phyloP scores from a whole-genome alignment of 2,329 filamentous ascomycete genomes.

The Monilinia fructigena region DNA sequence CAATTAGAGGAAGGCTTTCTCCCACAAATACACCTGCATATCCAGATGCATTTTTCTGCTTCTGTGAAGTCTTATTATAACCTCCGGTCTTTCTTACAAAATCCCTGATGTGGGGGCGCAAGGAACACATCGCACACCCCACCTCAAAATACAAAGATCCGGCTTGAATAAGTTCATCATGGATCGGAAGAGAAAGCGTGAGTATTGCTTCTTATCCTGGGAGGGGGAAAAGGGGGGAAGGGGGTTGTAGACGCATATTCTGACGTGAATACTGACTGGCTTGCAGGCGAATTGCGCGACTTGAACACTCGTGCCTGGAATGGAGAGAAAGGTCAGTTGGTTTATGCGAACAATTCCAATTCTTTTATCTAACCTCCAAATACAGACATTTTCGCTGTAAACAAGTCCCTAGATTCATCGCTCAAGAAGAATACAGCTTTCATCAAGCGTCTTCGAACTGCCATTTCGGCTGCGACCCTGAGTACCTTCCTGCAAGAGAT shows the following conservation, averaged over 20 bases:
- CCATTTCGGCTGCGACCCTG: constrained; percentile 75
- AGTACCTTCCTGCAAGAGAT: constrained; percentile 88
- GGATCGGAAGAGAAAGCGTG: constrained; percentile 66
- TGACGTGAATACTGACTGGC: constrained; percentile 26
- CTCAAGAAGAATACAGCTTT: constrained; percentile 98
- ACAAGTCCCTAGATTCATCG: constrained; percentile 82
- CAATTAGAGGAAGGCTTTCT: constrained; percentile 1
- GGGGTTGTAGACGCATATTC: constrained; percentile 22
- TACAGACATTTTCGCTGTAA: constrained; percentile 49
- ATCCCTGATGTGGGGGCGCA: constrained; percentile 41
- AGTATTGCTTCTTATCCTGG: constrained; percentile 32
- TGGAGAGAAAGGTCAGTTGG: constrained; percentile 73
- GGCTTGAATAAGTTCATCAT: constrained; percentile 44
- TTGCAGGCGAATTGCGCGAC: constrained; percentile 80
- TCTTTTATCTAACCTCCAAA: constrained; percentile 26
- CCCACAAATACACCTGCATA: constrained; percentile 17
- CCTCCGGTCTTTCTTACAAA: constrained; percentile 39
- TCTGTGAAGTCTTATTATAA: constrained; percentile 37
- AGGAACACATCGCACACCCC: constrained; percentile 34
- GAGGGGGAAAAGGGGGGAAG: not conserved
- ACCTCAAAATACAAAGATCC: constrained; percentile 28
- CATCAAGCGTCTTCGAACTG: constrained; percentile 91
- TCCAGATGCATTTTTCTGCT: constrained; percentile 42
- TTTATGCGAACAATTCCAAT: constrained; percentile 8
- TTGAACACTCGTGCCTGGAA: constrained; percentile 86